A percentile compares a stretch with the other conserved stretches of the same genome.
These are phyloP conservation scores for Linanthus parryae DNA, from an alignment of 148 eudicot species.

Conservation along the genomic window DNA sequence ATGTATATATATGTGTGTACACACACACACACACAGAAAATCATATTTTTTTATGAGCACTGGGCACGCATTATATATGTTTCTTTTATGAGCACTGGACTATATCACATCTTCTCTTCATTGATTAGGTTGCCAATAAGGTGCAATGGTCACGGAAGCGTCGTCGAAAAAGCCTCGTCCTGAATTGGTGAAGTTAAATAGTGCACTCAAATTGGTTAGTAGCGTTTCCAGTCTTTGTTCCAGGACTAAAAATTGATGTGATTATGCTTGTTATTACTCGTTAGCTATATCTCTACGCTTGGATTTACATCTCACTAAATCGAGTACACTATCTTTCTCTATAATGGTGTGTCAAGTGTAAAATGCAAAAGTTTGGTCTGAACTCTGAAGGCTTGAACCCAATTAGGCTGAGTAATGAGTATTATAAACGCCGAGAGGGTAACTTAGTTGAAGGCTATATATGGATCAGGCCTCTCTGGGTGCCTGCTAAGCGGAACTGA, in stretches of 20 bases:
- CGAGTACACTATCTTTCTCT: background rate
- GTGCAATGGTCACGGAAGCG: slow-evolving; percentile 15
- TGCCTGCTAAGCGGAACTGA: too few relatives aligned
- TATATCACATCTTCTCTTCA: background rate
- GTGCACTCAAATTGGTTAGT: slow-evolving; percentile 38
- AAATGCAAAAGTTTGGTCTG: background rate
- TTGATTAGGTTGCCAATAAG: slow-evolving; percentile 1
- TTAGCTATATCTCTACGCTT: background rate
- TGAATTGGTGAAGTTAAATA: slow-evolving; percentile 35
- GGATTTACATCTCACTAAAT: background rate
- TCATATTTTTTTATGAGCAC: too few relatives aligned
- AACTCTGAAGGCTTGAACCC: background rate
- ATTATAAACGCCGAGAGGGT: too few relatives aligned
- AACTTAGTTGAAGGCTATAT: too few relatives aligned
- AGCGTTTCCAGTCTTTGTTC: background rate
- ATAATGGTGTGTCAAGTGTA: background rate
- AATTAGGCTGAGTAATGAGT: too few relatives aligned
- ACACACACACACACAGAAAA: too few relatives aligned
- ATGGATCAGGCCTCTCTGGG: too few relatives aligned
- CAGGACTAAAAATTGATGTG: background rate
- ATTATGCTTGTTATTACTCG: background rate
- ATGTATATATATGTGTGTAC: too few relatives aligned
- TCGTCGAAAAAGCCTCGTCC: slow-evolving; percentile 16
- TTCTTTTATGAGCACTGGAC: too few relatives aligned
- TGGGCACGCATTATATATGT: too few relatives aligned